Evolutionary conservation across 1,284 basidiomycete genomes (phyloP), one percentile per base, ranked within the genome.

Genomic region (Fistulinella cinereoalba): DNA sequence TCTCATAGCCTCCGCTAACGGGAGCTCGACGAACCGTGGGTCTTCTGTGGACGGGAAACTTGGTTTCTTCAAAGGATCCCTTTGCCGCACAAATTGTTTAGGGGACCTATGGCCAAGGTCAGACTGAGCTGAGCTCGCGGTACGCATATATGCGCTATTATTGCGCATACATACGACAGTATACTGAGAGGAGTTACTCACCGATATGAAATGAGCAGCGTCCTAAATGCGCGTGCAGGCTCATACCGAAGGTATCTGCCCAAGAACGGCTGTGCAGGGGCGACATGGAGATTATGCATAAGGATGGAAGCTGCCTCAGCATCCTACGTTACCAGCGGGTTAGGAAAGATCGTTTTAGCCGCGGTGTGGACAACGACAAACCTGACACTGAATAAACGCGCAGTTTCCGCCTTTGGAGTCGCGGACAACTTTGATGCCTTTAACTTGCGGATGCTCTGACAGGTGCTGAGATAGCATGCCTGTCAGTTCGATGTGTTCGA

Each of bases 361-460:
- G 7, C 15, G 24, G 38, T n/a, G n/a, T n/a, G 27, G 43, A 44
- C 27, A 46, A 40, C 27, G 23, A 47, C 72, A 41, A 57, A 86
- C 87, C 72, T 87, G 77, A 72, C 86, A 89, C 65, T 89, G 87
- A 15, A 88, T 80, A 61, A 90, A 90, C 40, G 87, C 87, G 58
- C 87, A 88, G 29, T 82, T 77, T 22, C 85, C 81, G 34, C 85
- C 84, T 61, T 81, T 84, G 47, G 74, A 76, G 61, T 90, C 86
- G 47, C 81, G 81, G 41, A 88, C 76, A 39, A 88, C 80, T 62
- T 89, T 89, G 62, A 89, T 75, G 44, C 73, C 76, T 60, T 79
- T 81, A 56, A 86, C 70, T 49, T 81, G 76, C 0, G 76, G 70
- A 59, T 85, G 74, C 39, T 74, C 74, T 10, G 79, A 77, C 41